Conservation (phyloP, 2,329 filamentous ascomycete genomes). For the Colletotrichum cereale region DNA sequence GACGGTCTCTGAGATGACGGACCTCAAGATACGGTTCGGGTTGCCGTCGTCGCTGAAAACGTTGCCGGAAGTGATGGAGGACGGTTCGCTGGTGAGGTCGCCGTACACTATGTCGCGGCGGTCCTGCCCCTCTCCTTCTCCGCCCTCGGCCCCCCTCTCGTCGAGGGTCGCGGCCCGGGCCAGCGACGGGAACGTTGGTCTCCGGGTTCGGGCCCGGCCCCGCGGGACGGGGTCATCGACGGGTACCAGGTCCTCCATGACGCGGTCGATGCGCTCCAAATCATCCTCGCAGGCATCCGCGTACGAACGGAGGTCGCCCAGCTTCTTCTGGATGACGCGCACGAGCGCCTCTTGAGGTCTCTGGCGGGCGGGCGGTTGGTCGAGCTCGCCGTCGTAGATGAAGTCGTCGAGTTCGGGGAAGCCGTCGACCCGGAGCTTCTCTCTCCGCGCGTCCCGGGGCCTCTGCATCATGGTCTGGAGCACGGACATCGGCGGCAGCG, state of each 20-base stretch:
- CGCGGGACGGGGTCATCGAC: neutral
- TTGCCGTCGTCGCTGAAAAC: neutral
- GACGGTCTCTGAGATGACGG: neutral
- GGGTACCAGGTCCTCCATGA: neutral
- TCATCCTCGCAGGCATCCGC: neutral
- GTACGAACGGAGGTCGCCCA: neutral
- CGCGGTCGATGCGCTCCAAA: neutral
- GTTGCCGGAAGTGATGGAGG: neutral
- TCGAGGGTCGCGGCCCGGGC: neutral
- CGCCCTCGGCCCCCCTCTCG: no score
- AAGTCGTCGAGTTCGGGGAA: neutral
- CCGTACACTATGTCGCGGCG: neutral
- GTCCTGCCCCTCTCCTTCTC: neutral
- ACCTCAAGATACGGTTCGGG: neutral
- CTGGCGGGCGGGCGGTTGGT: neutral
- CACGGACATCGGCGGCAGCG: neutral
- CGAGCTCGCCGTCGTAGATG: neutral
- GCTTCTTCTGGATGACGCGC: neutral
- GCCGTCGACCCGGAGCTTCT: neutral
- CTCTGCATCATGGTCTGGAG: neutral
- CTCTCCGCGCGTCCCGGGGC: neutral
- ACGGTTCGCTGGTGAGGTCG: neutral
- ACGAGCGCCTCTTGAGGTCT: neutral
- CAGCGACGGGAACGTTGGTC: neutral
- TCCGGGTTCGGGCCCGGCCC: neutral